phyloP scores from a whole-genome alignment of 805 yeast genomes.

The Yamadazyma tumulicola region DNA sequence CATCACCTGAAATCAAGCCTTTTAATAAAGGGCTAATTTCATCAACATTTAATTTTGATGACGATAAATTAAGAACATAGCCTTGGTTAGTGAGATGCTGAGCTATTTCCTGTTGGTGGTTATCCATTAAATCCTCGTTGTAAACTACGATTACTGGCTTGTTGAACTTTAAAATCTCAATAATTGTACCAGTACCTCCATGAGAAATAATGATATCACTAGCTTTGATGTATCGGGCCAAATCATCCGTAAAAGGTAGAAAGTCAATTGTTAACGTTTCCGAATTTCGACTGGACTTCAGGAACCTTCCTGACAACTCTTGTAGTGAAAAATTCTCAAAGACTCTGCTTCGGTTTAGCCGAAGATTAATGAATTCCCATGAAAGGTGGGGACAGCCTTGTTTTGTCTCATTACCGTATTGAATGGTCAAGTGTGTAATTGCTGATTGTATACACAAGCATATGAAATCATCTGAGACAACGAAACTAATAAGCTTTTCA shows the following conservation, averaged over 20 bases:
- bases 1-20: too few relatives aligned
- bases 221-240: slow-evolving; percentile 33
- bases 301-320: not conserved
- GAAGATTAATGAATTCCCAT: slow-evolving; percentile 17
- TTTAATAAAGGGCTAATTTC: not conserved
- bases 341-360: slow-evolving; percentile 8
- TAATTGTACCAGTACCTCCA: slow-evolving; percentile 88
- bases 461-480: slow-evolving; percentile 4
- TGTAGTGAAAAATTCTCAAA: not conserved
- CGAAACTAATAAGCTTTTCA: slow-evolving; percentile 42
- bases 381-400: slow-evolving; percentile 19
- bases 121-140: slow-evolving; percentile 74
- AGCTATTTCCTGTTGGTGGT: slow-evolving; percentile 82
- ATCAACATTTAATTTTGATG: not conserved
- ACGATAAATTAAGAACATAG: slow-evolving; percentile 9
- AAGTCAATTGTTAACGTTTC: slow-evolving; percentile 7
- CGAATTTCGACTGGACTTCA: not conserved
- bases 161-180: slow-evolving; percentile 62
- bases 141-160: slow-evolving; percentile 67
- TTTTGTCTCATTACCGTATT: slow-evolving; percentile 31
- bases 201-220: slow-evolving; percentile 75
- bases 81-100: slow-evolving; percentile 11
- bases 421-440: slow-evolving; percentile 10
- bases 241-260: slow-evolving; percentile 27
- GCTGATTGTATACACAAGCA: slow-evolving; percentile 1